Conservation (phyloP, 176 grass and related monocot species). For the Triticum dicoccoides region DNA sequence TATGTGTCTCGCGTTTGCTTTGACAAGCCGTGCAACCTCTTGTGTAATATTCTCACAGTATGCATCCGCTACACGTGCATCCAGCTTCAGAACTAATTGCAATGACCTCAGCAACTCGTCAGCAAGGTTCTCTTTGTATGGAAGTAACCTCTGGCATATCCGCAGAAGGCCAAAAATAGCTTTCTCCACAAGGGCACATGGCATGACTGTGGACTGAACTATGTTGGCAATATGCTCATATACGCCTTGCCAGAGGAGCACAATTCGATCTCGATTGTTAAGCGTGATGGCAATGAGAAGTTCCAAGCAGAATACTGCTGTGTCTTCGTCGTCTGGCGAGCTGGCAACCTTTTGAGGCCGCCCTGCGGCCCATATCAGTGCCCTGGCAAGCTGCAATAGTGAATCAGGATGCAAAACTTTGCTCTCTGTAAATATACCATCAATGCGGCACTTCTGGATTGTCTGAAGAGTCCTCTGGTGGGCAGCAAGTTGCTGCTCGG, state of each 20-base stretch:
- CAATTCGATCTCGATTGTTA: constrained; percentile 92
- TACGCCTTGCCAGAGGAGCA: constrained; percentile 90
- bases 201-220: constrained; percentile 89
- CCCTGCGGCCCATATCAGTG: constrained; percentile 91
- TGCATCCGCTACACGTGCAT: constrained; percentile 93
- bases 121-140: constrained; percentile 94
- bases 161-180: constrained; percentile 96
- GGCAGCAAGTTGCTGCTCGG: constrained; percentile 93
- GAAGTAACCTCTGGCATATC: constrained; percentile 94
- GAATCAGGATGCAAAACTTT: constrained; percentile 92
- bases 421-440: constrained; percentile 95
- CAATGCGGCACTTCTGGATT: constrained; percentile 94
- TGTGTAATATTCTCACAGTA: constrained; percentile 94
- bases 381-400: constrained; percentile 82
- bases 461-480: constrained; percentile 96
- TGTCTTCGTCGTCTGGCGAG: constrained; percentile 92
- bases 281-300: constrained; percentile 92
- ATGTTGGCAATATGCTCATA: constrained; percentile 97
- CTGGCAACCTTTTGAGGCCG: constrained; percentile 79
- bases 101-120: constrained; percentile 89
- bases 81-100: constrained; percentile 91
- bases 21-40: constrained; percentile 80
- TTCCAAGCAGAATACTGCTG: constrained; percentile 96
- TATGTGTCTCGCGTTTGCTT: constrained; percentile 83
- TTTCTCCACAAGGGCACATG: constrained; percentile 92